Percentiles rank a stretch among this genome's conserved stretches.
These are phyloP conservation scores for Laburnicola sp. DNA, from an alignment of 2,329 filamentous ascomycete genomes.

Conservation along the genomic window DNA sequence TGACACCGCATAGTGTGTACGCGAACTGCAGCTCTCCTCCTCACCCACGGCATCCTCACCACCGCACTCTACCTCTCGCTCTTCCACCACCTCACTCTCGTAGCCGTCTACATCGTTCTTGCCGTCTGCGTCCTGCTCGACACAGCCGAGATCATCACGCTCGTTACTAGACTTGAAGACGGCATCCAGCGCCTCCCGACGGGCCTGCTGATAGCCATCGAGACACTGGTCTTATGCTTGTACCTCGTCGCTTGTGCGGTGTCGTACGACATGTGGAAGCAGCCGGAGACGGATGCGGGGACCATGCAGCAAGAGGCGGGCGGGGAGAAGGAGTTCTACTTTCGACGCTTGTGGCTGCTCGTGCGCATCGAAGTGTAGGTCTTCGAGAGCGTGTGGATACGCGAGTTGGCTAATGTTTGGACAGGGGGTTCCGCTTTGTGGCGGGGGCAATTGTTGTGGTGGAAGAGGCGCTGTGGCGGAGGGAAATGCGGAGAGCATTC, in stretches of 20 bases:
- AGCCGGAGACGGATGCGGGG: no score
- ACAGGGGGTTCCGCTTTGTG: no score
- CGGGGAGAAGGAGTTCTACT: no score
- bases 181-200: conserved; percentile 1
- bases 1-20: not conserved
- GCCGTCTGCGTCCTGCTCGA: conserved; percentile 14
- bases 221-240: not conserved
- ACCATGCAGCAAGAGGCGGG: no score
- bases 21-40: conserved; percentile 1
- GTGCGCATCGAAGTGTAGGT: no score
- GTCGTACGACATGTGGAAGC: not conserved
- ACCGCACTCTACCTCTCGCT: conserved; percentile 2
- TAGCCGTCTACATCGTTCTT: conserved; percentile 8
- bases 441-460: no score
- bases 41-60: not conserved
- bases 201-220: not conserved
- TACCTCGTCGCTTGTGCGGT: not conserved
- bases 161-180: conserved; percentile 4
- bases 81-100: not conserved
- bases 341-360: no score
- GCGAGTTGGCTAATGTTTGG: no score
- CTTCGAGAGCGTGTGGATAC: no score
- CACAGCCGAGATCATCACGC: conserved; percentile 16
- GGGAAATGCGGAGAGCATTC: no score
- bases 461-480: no score